A percentile compares a stretch with the other conserved stretches of the same genome.
Evolutionary conservation across 208 protist species (phyloP).

Genomic region (Naegleria gruberi): DNA sequence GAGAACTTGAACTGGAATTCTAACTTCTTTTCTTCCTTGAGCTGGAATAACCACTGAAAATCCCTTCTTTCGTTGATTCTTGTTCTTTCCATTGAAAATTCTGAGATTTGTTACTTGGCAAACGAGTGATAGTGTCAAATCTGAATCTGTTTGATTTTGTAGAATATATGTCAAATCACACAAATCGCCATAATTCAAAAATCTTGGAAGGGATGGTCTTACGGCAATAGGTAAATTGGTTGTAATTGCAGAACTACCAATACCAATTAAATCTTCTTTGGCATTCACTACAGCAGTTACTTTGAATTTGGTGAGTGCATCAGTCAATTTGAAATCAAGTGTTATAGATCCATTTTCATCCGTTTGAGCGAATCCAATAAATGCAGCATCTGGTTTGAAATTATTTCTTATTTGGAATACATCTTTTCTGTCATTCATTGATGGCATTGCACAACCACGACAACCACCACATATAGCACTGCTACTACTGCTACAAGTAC

Average conservation of each 20-base stretch:
- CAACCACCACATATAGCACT: neutral
- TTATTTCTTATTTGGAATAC: neutral
- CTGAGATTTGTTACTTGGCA: neutral
- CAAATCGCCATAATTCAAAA: slow-evolving; percentile 27
- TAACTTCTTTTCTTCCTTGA: neutral
- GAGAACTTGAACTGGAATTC: neutral
- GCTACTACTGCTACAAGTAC: neutral
- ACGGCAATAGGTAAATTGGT: slow-evolving; percentile 24
- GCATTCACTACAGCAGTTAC: neutral
- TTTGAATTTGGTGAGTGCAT: slow-evolving; percentile 27
- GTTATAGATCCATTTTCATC: neutral
- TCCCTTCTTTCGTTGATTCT: neutral
- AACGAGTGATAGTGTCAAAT: slow-evolving; percentile 9
- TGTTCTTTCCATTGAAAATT: neutral
- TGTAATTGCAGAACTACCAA: slow-evolving; percentile 8
- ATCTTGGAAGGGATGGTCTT: slow-evolving; percentile 26
- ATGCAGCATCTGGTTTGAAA: neutral
- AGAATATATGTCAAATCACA: slow-evolving; percentile 21
- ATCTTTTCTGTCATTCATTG: neutral
- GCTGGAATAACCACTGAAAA: neutral
- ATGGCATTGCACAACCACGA: neutral
- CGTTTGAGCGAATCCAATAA: neutral
- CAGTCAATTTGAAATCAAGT: slow-evolving; percentile 14
- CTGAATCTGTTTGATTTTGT: slow-evolving; percentile 20
- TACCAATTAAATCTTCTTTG: slow-evolving; percentile 10